A percentile compares a stretch with the other conserved stretches of the same genome.
Evolutionary conservation across 371 early-diverging fungal genomes (phyloP).

Genomic region (Haplosporangium sp.): DNA sequence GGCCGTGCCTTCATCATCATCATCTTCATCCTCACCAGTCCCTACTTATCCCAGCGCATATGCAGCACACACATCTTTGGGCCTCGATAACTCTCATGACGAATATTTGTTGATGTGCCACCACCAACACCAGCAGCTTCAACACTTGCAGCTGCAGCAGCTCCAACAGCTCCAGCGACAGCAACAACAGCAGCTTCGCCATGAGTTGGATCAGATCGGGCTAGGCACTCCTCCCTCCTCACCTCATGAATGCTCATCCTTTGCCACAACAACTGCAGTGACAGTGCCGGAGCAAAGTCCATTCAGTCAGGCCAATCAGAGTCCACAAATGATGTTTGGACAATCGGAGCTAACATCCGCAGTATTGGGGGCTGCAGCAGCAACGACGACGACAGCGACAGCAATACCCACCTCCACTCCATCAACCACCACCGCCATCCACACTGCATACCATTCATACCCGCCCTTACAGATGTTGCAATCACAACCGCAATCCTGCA

Average conservation of each 20-base stretch:
- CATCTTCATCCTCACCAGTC: neutral
- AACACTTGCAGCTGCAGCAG: constrained; percentile 10
- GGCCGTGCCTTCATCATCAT: neutral
- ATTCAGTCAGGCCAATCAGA: neutral
- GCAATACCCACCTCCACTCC: neutral
- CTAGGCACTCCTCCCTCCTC: constrained; percentile 27
- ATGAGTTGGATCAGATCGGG: constrained; percentile 28
- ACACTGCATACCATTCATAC: too few species aligned
- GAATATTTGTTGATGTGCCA: constrained; percentile 28
- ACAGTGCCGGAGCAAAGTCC: neutral
- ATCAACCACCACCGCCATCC: too few species aligned
- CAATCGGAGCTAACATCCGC: too few species aligned
- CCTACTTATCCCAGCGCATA: constrained; percentile 3
- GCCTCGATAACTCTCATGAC: constrained; percentile 20
- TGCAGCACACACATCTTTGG: neutral
- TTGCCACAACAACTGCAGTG: neutral
- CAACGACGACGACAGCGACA: neutral
- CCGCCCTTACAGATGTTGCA: too few species aligned
- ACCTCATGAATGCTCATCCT: neutral
- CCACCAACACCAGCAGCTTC: constrained; percentile 9
- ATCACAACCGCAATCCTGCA: neutral
- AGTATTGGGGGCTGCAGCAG: neutral
- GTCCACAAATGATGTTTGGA: neutral
- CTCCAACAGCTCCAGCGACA: constrained; percentile 16
- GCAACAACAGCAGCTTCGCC: constrained; percentile 19